Evolutionary conservation across 371 early-diverging fungal genomes (phyloP).

Genomic region (Apophysomyces variabilis): DNA sequence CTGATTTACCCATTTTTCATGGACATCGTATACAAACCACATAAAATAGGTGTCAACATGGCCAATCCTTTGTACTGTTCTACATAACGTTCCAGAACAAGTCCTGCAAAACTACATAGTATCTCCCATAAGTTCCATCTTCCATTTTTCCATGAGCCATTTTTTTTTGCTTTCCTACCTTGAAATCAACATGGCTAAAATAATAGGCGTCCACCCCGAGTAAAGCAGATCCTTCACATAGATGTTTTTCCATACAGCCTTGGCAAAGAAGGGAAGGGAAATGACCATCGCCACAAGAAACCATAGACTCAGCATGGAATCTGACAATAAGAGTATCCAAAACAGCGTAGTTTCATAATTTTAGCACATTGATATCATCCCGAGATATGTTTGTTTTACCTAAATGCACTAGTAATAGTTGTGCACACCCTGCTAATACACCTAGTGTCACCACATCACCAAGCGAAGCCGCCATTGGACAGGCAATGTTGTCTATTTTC

Average conservation of each 20-base stretch:
- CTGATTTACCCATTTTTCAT: too few species aligned
- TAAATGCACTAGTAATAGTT: slow-evolving; percentile 45
- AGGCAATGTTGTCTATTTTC: slow-evolving; percentile 65
- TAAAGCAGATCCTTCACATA: slow-evolving; percentile 67
- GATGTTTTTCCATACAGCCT: slow-evolving; percentile 59
- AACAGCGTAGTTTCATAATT: too few species aligned
- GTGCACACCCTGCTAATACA: slow-evolving; percentile 63
- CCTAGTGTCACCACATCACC: slow-evolving; percentile 78
- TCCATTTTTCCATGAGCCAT: too few species aligned
- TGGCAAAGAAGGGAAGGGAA: slow-evolving; percentile 61
- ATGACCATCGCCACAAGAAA: slow-evolving; percentile 52
- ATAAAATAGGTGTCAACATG: slow-evolving; percentile 74
- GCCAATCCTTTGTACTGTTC: slow-evolving; percentile 78
- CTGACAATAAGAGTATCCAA: slow-evolving; percentile 19
- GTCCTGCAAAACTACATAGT: slow-evolving; percentile 69
- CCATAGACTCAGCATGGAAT: slow-evolving; percentile 50
- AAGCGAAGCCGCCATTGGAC: slow-evolving; percentile 73
- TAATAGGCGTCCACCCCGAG: slow-evolving; percentile 83
- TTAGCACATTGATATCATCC: too few species aligned
- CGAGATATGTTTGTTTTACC: slow-evolving; percentile 29
- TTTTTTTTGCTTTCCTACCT: slow-evolving; percentile 32
- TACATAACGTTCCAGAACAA: slow-evolving; percentile 81
- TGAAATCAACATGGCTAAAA: slow-evolving; percentile 81
- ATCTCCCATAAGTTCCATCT: background rate
- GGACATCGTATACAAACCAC: slow-evolving; percentile 44